Percentiles rank a stretch among this genome's conserved stretches.
These are phyloP conservation scores for Fusarium neocosmosporiellum DNA, from an alignment of 2,329 filamentous ascomycete species.

Conservation along the genomic window DNA sequence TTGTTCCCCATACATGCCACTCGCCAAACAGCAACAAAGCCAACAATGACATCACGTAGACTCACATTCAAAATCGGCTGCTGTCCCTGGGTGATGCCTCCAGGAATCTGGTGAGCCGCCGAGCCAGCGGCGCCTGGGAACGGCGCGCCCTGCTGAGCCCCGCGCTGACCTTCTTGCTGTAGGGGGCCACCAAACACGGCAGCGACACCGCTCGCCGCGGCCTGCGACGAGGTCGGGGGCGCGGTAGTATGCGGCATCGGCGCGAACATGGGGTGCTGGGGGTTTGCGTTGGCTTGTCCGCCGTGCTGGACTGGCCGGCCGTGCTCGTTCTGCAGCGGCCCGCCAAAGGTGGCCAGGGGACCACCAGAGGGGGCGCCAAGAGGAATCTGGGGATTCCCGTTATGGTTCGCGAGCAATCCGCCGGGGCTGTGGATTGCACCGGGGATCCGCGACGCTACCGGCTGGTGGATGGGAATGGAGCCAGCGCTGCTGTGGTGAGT, in stretches of 20 bases:
- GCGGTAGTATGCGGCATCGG: conserved; percentile 63
- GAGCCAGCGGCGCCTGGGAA: conserved; percentile 59
- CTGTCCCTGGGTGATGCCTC: conserved; percentile 55
- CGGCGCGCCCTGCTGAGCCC: conserved; percentile 56
- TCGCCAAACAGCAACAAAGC: conserved; percentile 8
- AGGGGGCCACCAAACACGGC: conserved; percentile 78
- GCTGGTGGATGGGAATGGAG: conserved; percentile 93
- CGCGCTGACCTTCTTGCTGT: conserved; percentile 71
- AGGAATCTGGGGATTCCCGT: conserved; percentile 66
- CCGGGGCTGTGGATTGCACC: conserved; percentile 92
- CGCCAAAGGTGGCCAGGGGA: conserved; percentile 63
- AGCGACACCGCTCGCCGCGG: conserved; percentile 68
- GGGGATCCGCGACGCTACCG: conserved; percentile 83
- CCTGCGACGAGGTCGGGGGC: conserved; percentile 64
- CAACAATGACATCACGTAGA: conserved; percentile 29
- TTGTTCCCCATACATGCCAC: not conserved
- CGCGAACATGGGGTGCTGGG: conserved; percentile 68
- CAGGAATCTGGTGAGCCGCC: conserved; percentile 52
- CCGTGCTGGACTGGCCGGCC: conserved; percentile 64
- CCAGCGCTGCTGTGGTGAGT: conserved; percentile 86
- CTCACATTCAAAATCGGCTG: conserved; percentile 64
- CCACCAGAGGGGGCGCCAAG: conserved; percentile 63
- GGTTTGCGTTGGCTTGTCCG: conserved; percentile 58
- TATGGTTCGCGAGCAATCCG: conserved; percentile 82
- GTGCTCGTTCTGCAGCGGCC: conserved; percentile 64